These are phyloP conservation scores for Kitagawia praeruptora DNA, from an alignment of 129 eudicot genomes.

Conservation along the genomic window DNA sequence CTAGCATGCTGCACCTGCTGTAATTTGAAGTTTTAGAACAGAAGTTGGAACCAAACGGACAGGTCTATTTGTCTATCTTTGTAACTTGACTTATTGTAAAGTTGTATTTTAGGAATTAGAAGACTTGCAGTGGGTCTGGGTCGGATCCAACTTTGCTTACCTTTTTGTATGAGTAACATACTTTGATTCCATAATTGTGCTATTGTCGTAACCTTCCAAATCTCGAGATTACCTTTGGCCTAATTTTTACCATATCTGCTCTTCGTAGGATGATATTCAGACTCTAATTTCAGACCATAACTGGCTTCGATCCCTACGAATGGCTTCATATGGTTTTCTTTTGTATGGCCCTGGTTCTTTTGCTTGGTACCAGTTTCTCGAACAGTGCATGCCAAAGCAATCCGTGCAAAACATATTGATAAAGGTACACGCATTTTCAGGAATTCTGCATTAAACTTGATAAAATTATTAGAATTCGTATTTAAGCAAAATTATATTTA, in stretches of 20 bases:
- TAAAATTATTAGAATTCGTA: background rate
- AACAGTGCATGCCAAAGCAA: conserved; percentile 69
- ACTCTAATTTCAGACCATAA: conserved; percentile 52
- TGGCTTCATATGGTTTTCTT: conserved; percentile 84
- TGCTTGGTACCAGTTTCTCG: conserved; percentile 86
- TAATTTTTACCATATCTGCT: background rate
- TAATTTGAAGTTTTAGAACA: background rate
- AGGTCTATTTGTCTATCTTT: background rate
- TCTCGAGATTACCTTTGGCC: background rate
- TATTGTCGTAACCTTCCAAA: conserved; percentile 5
- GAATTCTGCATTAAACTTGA: background rate
- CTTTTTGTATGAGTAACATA: background rate
- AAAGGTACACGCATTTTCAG: conserved; percentile 39
- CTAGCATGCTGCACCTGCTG: background rate
- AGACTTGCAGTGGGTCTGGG: background rate
- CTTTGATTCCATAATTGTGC: background rate
- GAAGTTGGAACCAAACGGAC: background rate
- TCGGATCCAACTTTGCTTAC: background rate
- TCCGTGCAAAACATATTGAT: conserved; percentile 45
- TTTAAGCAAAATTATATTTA: background rate
- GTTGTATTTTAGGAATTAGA: background rate
- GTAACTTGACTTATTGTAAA: background rate
- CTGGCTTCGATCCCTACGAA: conserved; percentile 76
- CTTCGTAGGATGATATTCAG: conserved; percentile 34
- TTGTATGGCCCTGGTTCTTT: conserved; percentile 90